Percentiles rank a stretch among this genome's conserved stretches.
Conservation (phyloP, 768 basidiomycete species). For the Tricholoma furcatifolium region DNA sequence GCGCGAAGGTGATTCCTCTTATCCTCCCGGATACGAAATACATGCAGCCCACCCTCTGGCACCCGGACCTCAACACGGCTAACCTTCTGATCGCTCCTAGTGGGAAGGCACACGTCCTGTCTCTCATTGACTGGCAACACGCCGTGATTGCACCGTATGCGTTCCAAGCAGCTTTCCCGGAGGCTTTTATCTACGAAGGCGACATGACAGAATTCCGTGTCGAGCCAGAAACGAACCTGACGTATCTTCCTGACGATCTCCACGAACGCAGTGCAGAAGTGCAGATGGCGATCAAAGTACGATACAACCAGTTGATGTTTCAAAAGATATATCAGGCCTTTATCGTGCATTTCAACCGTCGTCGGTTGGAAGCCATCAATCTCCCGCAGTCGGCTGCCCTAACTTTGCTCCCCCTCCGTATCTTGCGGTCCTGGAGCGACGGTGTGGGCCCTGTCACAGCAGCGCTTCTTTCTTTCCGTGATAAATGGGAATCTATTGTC, state of each 20-base stretch:
- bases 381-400: too few species aligned
- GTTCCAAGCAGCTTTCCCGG: conserved; percentile 9
- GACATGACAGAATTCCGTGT: conserved; percentile 8
- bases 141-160: conserved; percentile 14
- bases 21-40: conserved; percentile 15
- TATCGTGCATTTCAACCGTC: too few species aligned
- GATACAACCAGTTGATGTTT: too few species aligned
- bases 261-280: too few species aligned
- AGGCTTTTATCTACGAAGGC: conserved; percentile 11
- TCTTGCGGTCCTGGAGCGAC: conserved; percentile 6
- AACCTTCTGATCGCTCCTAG: conserved; percentile 25
- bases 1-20: conserved; percentile 21
- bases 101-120: conserved; percentile 16
- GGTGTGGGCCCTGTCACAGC: conserved; percentile 1
- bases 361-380: too few species aligned
- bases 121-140: conserved; percentile 30
- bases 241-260: too few species aligned
- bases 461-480: neutral
- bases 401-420: too few species aligned
- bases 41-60: conserved; percentile 26
- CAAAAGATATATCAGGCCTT: too few species aligned
- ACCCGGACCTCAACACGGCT: conserved; percentile 23
- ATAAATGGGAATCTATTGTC: conserved; percentile 1
- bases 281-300: too few species aligned
- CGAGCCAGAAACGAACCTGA: too few species aligned